phyloP scores from a whole-genome alignment of 1,139 yeast genomes.

The Candida sanyaensis region DNA sequence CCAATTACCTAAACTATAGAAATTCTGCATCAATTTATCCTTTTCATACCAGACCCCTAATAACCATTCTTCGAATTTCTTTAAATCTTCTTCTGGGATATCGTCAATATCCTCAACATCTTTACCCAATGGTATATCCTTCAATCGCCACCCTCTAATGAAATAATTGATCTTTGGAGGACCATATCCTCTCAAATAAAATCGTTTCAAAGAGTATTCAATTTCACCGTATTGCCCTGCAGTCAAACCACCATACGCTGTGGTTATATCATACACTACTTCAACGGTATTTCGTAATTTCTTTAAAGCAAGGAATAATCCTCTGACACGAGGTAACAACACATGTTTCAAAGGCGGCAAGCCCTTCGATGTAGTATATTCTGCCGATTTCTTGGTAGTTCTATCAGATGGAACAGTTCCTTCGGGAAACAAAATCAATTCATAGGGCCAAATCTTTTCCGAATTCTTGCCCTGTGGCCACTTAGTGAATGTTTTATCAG shows the following conservation, averaged over 20 bases:
- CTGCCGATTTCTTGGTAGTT: slow-evolving; percentile 59
- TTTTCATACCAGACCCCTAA: slow-evolving; percentile 75
- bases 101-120: slow-evolving; percentile 42
- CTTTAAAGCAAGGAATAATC: slow-evolving; percentile 67
- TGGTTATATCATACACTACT: slow-evolving; percentile 78
- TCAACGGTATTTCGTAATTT: slow-evolving; percentile 62
- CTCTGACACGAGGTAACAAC: slow-evolving; percentile 79
- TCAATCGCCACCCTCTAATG: slow-evolving; percentile 56
- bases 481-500: slow-evolving; percentile 18
- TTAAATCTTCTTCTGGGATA: slow-evolving; percentile 42
- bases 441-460: slow-evolving; percentile 45
- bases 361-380: slow-evolving; percentile 55
- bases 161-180: slow-evolving; percentile 69
- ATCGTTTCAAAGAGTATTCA: slow-evolving; percentile 61
- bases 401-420: slow-evolving; percentile 83
- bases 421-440: slow-evolving; percentile 81
- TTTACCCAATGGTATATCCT: slow-evolving; percentile 69
- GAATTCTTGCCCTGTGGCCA: slow-evolving; percentile 43
- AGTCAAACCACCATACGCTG: slow-evolving; percentile 74
- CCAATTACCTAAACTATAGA: slow-evolving; percentile 52
- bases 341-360: slow-evolving; percentile 57
- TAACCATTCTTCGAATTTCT: slow-evolving; percentile 73
- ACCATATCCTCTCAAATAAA: slow-evolving; percentile 69
- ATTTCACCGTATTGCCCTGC: slow-evolving; percentile 76
- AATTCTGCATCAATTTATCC: slow-evolving; percentile 65